Evolutionary conservation across 208 protist species (phyloP).

Genomic region (Trypanosoma melophagium): DNA sequence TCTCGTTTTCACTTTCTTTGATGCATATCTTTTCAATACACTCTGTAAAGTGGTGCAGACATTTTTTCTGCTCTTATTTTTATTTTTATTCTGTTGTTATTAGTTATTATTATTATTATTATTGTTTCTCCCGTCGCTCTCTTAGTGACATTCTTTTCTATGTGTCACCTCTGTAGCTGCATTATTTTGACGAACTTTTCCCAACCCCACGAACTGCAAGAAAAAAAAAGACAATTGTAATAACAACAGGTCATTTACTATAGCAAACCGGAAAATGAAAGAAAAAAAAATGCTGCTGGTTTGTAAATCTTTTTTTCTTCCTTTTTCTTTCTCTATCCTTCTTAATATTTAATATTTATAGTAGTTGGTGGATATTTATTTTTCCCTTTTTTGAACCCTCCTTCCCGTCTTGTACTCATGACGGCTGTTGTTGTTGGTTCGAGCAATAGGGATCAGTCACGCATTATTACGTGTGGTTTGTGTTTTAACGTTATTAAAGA

Average conservation of each 20-base stretch:
- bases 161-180: too few species aligned
- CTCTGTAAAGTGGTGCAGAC: too few species aligned
- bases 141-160: too few species aligned
- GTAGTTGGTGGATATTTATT: slow-evolving; percentile 12
- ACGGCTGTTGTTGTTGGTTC: background rate
- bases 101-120: too few species aligned
- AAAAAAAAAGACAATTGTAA: background rate
- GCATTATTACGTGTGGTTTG: slow-evolving; percentile 64
- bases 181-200: too few species aligned
- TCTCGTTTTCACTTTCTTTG: too few species aligned
- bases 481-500: slow-evolving; percentile 70
- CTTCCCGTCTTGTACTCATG: slow-evolving; percentile 4
- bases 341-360: background rate
- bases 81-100: too few species aligned
- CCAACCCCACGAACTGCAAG: background rate
- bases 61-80: too few species aligned
- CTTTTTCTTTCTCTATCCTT: slow-evolving; percentile 12
- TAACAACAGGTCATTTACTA: background rate
- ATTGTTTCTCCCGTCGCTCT: too few species aligned
- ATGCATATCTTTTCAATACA: too few species aligned
- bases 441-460: slow-evolving; percentile 3
- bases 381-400: slow-evolving; percentile 16
- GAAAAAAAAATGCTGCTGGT: background rate
- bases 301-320: slow-evolving; percentile 5
- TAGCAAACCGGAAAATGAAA: background rate